These are phyloP conservation scores for Rosa lucieae DNA, from an alignment of 306 rosid genomes.

Conservation along the genomic window DNA sequence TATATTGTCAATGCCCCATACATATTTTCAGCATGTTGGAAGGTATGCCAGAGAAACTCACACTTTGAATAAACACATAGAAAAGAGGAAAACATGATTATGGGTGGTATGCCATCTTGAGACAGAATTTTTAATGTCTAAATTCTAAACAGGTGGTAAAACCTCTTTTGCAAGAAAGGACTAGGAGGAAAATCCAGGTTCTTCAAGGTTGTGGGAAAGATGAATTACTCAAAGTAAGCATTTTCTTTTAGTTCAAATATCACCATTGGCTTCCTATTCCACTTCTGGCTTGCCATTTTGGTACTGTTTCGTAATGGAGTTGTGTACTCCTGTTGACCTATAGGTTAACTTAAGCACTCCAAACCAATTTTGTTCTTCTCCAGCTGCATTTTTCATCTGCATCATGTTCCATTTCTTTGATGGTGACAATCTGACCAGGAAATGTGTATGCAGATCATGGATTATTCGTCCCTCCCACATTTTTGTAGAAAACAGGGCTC, in stretches of 20 bases:
- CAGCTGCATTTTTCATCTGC: not conserved
- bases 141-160: slow-evolving; percentile 65
- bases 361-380: not conserved
- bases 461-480: slow-evolving; percentile 81
- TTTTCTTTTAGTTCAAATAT: not conserved
- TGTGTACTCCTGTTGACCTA: not conserved
- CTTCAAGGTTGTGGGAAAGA: slow-evolving; percentile 88
- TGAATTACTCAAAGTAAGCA: slow-evolving; percentile 75
- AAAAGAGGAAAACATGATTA: not conserved
- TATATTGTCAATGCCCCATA: slow-evolving; percentile 83
- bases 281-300: not conserved
- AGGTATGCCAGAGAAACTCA: slow-evolving; percentile 35
- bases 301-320: not conserved
- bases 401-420: slow-evolving; percentile 1
- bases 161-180: slow-evolving; percentile 96
- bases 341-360: not conserved
- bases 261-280: not conserved
- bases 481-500: slow-evolving; percentile 78
- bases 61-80: not conserved
- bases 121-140: slow-evolving; percentile 15
- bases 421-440: not conserved
- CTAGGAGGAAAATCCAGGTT: slow-evolving; percentile 85
- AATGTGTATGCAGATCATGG: slow-evolving; percentile 70
- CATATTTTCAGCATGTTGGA: slow-evolving; percentile 98
- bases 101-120: not conserved